These are phyloP conservation scores for Coemansia sp. DNA, from an alignment of 192 early-diverging fungal species.

Conservation along the genomic window DNA sequence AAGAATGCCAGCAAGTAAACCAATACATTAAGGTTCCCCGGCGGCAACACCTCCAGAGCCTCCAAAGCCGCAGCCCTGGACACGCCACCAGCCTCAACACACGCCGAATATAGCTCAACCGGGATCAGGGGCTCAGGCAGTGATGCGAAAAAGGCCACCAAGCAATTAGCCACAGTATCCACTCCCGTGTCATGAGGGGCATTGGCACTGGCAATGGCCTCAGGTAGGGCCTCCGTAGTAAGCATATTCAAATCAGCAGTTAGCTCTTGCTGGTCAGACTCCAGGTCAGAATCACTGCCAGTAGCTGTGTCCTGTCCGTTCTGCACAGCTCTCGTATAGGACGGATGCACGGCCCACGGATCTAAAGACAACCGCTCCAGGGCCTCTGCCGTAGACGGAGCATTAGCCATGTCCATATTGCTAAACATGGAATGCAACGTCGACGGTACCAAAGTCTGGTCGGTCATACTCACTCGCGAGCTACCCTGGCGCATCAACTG, in stretches of 20 bases:
- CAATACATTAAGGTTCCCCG: conserved; percentile 74
- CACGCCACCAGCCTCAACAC: conserved; percentile 63
- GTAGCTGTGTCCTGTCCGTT: background rate
- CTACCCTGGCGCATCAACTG: background rate
- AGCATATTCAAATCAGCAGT: background rate
- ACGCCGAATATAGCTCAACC: conserved; percentile 61
- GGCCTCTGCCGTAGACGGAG: conserved; percentile 32
- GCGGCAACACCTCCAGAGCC: conserved; percentile 63
- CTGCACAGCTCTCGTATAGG: background rate
- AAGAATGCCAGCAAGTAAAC: conserved; percentile 83
- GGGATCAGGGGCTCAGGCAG: conserved; percentile 79
- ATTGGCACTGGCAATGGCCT: conserved; percentile 56
- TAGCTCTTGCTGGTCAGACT: background rate
- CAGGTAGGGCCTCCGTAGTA: conserved; percentile 19
- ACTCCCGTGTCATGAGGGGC: conserved; percentile 61
- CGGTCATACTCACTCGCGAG: conserved; percentile 23
- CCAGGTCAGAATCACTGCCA: background rate
- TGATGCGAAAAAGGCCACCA: conserved; percentile 71
- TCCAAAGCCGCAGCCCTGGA: conserved; percentile 53
- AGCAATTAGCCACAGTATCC: conserved; percentile 66
- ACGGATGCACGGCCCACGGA: conserved; percentile 1
- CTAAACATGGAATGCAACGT: conserved; percentile 22
- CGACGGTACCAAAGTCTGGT: conserved; percentile 48
- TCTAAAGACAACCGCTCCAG: conserved; percentile 42
- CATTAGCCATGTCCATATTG: conserved; percentile 11